A percentile compares a stretch with the other conserved stretches of the same genome.
phyloP scores from a whole-genome alignment of 2,329 filamentous ascomycete genomes.

The Rhytidhysteron rufulum region DNA sequence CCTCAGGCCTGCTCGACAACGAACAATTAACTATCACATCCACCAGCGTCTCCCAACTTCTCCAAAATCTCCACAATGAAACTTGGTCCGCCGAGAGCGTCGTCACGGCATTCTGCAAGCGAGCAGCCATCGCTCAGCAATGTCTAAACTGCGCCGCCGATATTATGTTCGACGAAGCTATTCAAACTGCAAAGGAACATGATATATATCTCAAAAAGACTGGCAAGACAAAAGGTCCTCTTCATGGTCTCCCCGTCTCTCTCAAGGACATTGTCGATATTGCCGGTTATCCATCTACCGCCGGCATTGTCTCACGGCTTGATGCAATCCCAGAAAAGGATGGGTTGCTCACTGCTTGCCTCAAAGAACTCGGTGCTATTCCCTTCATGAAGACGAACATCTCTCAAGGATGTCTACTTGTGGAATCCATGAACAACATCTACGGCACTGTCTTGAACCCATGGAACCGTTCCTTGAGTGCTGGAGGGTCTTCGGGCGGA shows the following conservation, averaged over 20 bases:
- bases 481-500: constrained; percentile 53
- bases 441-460: constrained; percentile 53
- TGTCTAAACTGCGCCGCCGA: constrained; percentile 34
- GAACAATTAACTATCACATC: too few relatives aligned
- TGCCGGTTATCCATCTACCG: constrained; percentile 42
- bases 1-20: too few relatives aligned
- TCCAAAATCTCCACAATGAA: background rate
- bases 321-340: too few relatives aligned
- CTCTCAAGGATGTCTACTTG: constrained; percentile 52
- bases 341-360: too few relatives aligned
- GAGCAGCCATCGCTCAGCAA: constrained; percentile 51
- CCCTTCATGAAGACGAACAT: constrained; percentile 54
- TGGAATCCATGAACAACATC: constrained; percentile 56
- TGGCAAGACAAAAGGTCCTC: constrained; percentile 30
- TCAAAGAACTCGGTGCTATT: constrained; percentile 51
- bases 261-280: constrained; percentile 48
- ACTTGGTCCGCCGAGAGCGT: constrained; percentile 37
- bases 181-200: constrained; percentile 30
- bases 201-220: constrained; percentile 30
- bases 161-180: constrained; percentile 30
- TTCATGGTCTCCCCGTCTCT: constrained; percentile 46
- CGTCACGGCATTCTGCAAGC: constrained; percentile 50
- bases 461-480: constrained; percentile 47
- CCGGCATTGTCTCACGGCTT: too few relatives aligned
- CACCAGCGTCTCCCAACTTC: too few relatives aligned